Evolutionary conservation across 2,329 filamentous ascomycete species (phyloP).

Genomic region (Aureobasidium melanogenum): DNA sequence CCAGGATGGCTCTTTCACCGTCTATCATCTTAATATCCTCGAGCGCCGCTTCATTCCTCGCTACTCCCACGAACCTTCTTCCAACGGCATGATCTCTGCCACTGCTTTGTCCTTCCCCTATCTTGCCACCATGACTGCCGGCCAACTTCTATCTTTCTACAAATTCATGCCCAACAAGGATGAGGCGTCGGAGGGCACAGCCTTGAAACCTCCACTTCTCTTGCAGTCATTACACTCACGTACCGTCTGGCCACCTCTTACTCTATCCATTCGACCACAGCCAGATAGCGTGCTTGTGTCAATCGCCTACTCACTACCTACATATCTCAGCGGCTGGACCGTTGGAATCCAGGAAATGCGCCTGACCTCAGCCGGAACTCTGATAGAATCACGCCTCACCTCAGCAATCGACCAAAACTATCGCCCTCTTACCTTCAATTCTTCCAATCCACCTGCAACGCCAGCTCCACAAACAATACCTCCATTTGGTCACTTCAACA

Average conservation of each 20-base stretch:
- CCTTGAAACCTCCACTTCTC: slow-evolving; percentile 43
- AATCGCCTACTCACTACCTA: slow-evolving; percentile 77
- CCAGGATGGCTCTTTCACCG: slow-evolving; percentile 58
- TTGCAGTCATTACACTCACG: slow-evolving; percentile 74
- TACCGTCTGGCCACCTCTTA: slow-evolving; percentile 67
- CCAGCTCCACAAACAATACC: slow-evolving; percentile 15
- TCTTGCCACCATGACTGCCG: slow-evolving; percentile 66
- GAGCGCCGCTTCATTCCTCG: slow-evolving; percentile 36
- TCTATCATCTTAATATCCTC: slow-evolving; percentile 53
- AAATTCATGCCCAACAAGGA: slow-evolving; percentile 41
- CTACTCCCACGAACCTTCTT: slow-evolving; percentile 54
- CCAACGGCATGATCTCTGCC: slow-evolving; percentile 57
- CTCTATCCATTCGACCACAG: slow-evolving; percentile 69
- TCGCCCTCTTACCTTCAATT: slow-evolving; percentile 28
- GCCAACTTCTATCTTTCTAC: slow-evolving; percentile 69
- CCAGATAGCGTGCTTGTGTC: slow-evolving; percentile 61
- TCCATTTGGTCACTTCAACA: background rate
- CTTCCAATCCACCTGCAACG: slow-evolving; percentile 15
- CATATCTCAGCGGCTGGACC: slow-evolving; percentile 71
- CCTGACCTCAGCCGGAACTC: slow-evolving; percentile 43
- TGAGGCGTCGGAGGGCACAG: background rate
- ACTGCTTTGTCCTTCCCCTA: slow-evolving; percentile 69
- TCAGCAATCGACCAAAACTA: slow-evolving; percentile 42
- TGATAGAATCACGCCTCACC: slow-evolving; percentile 41
- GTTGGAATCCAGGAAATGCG: slow-evolving; percentile 86